phyloP scores from a whole-genome alignment of 768 basidiomycete genomes.

The Asterophora parasitica region DNA sequence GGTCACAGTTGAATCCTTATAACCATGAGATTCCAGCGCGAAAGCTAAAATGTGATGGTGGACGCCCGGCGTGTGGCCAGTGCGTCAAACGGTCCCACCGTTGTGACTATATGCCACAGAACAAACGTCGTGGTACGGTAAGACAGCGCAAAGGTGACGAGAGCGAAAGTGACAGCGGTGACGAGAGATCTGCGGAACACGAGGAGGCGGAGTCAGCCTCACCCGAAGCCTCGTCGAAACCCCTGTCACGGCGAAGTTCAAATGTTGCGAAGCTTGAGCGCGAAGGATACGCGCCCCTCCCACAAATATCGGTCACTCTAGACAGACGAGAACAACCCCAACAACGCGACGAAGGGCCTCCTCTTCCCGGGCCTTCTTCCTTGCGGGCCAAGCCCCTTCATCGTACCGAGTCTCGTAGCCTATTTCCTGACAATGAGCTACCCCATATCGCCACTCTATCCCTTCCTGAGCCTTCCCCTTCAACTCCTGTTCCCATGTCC shows the following conservation, averaged over 20 bases:
- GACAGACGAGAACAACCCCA: conserved; percentile 37
- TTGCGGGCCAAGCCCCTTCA: conserved; percentile 31
- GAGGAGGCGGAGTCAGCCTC: conserved; percentile 52
- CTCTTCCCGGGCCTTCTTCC: conserved; percentile 32
- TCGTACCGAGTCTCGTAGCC: conserved; percentile 32
- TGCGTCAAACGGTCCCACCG: conserved; percentile 73
- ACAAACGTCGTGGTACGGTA: conserved; percentile 63
- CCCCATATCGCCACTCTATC: conserved; percentile 71
- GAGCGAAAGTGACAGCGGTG: conserved; percentile 65
- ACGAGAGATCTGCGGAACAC: conserved; percentile 48
- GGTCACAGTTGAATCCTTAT: conserved; percentile 8
- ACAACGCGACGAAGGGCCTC: conserved; percentile 35
- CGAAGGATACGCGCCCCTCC: conserved; percentile 36
- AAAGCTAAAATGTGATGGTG: conserved; percentile 86
- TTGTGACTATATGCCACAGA: conserved; percentile 78
- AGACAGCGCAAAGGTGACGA: conserved; percentile 59
- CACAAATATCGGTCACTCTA: conserved; percentile 33
- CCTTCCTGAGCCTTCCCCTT: conserved; percentile 51
- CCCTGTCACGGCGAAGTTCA: conserved; percentile 44
- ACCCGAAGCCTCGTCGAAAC: conserved; percentile 48
- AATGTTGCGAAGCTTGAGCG: conserved; percentile 40
- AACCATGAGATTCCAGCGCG: conserved; percentile 48
- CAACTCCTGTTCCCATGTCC: conserved; percentile 54
- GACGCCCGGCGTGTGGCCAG: conserved; percentile 76
- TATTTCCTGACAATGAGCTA: conserved; percentile 59